These are phyloP conservation scores for Cyberlindnera mycetangii DNA, from an alignment of 805 yeast species.

Conservation along the genomic window DNA sequence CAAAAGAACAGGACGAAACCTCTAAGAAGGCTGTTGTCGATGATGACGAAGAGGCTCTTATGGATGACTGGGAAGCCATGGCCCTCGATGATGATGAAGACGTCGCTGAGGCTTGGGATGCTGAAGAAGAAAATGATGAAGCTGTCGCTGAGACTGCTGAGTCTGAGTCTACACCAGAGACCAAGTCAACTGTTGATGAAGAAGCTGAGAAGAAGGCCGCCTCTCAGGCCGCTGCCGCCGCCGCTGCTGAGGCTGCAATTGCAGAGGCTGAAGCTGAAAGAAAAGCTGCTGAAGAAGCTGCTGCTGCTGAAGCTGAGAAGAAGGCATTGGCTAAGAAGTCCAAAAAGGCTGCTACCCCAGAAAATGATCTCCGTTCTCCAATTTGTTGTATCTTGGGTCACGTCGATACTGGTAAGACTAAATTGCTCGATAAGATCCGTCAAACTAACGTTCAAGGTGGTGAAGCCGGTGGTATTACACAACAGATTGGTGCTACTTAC, in stretches of 20 bases:
- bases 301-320: constrained; percentile 15
- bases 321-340: constrained; percentile 24
- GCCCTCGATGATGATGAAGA: constrained; percentile 60
- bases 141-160: too few species aligned
- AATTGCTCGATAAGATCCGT: constrained; percentile 92
- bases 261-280: constrained; percentile 10
- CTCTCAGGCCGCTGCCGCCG: constrained; percentile 18
- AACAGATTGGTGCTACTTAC: constrained; percentile 99
- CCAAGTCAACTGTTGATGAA: constrained; percentile 22
- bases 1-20: constrained; percentile 27
- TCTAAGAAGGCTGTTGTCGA: constrained; percentile 19
- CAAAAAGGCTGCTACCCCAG: constrained; percentile 25
- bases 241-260: constrained; percentile 21
- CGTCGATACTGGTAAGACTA: constrained; percentile 99
- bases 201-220: constrained; percentile 2
- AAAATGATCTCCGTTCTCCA: constrained; percentile 86
- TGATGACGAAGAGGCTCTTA: constrained; percentile 37
- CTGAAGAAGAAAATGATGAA: constrained; percentile 24
- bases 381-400: constrained; percentile 99
- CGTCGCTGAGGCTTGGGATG: constrained; percentile 51
- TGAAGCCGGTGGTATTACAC: constrained; percentile 99
- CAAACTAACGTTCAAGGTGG: constrained; percentile 99
- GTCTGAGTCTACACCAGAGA: constrained; percentile 25
- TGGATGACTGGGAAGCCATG: constrained; percentile 86
- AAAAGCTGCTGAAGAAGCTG: constrained; percentile 23